Evolutionary conservation across 2,329 filamentous ascomycete species (phyloP).

Genomic region (Knufia fluminis): DNA sequence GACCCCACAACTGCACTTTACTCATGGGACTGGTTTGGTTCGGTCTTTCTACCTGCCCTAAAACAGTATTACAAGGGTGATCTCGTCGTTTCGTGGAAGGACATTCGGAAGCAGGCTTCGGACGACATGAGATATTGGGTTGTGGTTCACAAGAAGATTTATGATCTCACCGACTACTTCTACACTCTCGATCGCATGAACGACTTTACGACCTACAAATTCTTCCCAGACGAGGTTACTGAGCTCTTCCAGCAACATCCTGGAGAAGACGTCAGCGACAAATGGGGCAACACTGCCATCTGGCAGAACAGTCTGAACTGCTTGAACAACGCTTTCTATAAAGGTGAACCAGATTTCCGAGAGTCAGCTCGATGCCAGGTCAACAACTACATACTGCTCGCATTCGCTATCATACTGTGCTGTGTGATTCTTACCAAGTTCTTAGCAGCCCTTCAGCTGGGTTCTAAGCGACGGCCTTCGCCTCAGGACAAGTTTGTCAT

Average conservation of each 20-base stretch:
- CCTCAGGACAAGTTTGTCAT: conserved; percentile 99
- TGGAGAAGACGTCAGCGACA: conserved; percentile 65
- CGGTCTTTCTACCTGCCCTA: conserved; percentile 67
- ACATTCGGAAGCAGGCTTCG: conserved; percentile 56
- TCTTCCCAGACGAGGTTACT: conserved; percentile 60
- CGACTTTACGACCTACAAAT: conserved; percentile 52
- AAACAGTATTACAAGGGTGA: conserved; percentile 80
- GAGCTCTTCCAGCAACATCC: conserved; percentile 64
- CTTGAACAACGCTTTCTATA: conserved; percentile 72
- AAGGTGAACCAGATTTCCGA: conserved; percentile 79
- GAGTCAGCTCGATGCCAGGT: conserved; percentile 65
- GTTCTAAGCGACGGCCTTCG: conserved; percentile 77
- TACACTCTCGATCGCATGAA: conserved; percentile 57
- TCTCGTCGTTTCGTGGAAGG: conserved; percentile 58
- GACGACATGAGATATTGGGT: conserved; percentile 67
- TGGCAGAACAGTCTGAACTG: conserved; percentile 66
- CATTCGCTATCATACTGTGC: conserved; percentile 77
- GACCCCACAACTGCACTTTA: conserved; percentile 51
- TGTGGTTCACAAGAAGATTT: conserved; percentile 64
- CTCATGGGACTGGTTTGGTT: conserved; percentile 65
- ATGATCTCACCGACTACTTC: conserved; percentile 89
- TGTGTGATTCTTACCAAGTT: conserved; percentile 79
- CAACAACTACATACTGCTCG: conserved; percentile 83
- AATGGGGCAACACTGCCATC: conserved; percentile 46
- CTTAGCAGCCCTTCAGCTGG: conserved; percentile 82